These are phyloP conservation scores for Rickenella mellea DNA, from an alignment of 768 basidiomycete species.

Conservation along the genomic window DNA sequence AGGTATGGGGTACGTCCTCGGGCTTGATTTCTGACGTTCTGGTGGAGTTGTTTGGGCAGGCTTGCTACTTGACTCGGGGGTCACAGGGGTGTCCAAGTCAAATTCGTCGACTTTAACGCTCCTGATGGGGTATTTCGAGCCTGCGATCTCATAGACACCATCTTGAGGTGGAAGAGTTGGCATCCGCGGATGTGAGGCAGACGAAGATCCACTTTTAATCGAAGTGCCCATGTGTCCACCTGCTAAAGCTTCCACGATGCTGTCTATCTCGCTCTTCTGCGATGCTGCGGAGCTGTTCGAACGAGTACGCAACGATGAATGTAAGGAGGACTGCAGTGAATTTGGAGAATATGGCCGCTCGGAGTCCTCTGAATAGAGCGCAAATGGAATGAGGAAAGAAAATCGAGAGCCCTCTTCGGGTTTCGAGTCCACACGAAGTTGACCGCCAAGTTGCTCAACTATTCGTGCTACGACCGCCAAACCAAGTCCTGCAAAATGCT, in stretches of 20 bases:
- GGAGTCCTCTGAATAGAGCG: constrained; percentile 23
- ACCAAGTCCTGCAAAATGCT: constrained; percentile 42
- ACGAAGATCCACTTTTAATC: not conserved
- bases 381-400: constrained; percentile 61
- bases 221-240: constrained; percentile 21
- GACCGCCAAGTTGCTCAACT: constrained; percentile 70
- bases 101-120: constrained; percentile 14
- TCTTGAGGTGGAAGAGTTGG: too few species aligned
- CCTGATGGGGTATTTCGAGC: constrained; percentile 10
- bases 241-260: constrained; percentile 39
- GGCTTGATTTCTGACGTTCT: too few species aligned
- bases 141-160: constrained; percentile 12
- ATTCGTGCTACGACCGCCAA: constrained; percentile 76
- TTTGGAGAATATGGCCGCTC: constrained; percentile 11
- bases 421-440: constrained; percentile 68
- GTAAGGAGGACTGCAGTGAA: constrained; percentile 6
- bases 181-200: not conserved
- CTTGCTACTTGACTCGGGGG: too few species aligned
- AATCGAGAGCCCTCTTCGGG: constrained; percentile 61
- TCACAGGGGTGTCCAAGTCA: constrained; percentile 7
- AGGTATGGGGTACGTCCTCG: too few species aligned
- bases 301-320: constrained; percentile 6
- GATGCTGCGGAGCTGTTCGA: constrained; percentile 19
- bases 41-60: too few species aligned
- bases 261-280: constrained; percentile 29